Conservation (phyloP, 768 basidiomycete genomes). For the Lactarius tabidus region DNA sequence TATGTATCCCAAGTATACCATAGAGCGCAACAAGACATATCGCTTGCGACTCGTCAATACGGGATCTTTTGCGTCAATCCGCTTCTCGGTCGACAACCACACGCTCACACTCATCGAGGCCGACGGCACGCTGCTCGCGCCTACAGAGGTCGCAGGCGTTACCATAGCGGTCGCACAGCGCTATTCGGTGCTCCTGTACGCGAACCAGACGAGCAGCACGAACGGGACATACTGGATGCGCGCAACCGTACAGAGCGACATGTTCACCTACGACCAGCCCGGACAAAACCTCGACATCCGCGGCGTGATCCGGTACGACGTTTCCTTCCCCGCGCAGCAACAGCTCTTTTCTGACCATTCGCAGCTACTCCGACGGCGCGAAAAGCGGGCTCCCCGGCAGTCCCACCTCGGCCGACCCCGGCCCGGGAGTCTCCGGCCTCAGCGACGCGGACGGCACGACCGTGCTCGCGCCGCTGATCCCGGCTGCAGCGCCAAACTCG, state of each 20-base stretch:
- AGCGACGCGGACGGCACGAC: conserved; percentile 13
- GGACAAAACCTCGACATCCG: conserved; percentile 25
- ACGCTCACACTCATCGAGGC: conserved; percentile 45
- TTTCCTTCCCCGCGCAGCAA: background rate
- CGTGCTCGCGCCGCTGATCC: conserved; percentile 8
- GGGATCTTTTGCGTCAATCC: conserved; percentile 44
- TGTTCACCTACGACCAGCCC: conserved; percentile 30
- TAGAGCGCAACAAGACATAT: conserved; percentile 38
- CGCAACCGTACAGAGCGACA: conserved; percentile 36
- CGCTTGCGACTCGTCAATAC: conserved; percentile 48
- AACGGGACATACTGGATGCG: conserved; percentile 40
- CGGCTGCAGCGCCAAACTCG: conserved; percentile 4
- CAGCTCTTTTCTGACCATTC: background rate
- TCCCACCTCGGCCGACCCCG: conserved; percentile 15
- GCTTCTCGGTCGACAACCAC: conserved; percentile 46
- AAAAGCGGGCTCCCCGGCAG: conserved; percentile 11
- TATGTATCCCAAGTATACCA: conserved; percentile 31
- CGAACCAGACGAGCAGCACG: conserved; percentile 37
- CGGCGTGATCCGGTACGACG: conserved; percentile 15
- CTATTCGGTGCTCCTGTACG: conserved; percentile 43
- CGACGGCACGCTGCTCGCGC: conserved; percentile 43
- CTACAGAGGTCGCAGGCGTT: conserved; percentile 39
- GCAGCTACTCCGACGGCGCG: conserved; percentile 18
- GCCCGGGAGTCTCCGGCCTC: conserved; percentile 8
- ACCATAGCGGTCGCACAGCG: conserved; percentile 46